Conservation (phyloP, 129 eudicot species). For the Pseudognaphalium luteoalbum region DNA sequence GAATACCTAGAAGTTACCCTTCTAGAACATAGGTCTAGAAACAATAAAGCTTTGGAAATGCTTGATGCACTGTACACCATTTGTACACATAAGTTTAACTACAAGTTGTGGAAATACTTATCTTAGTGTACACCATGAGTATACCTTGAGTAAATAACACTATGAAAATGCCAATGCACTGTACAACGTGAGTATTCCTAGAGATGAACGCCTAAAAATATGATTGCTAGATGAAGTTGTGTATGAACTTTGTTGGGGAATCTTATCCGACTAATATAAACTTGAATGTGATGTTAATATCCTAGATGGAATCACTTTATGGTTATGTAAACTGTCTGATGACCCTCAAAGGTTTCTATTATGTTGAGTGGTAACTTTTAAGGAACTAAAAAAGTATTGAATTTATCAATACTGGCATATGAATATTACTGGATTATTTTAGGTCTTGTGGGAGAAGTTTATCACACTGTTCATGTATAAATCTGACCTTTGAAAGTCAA, state of each 20-base stretch:
- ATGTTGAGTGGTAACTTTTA: constrained; percentile 13
- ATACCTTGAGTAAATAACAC: too few relatives aligned
- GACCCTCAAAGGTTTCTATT: neutral
- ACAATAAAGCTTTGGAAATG: too few relatives aligned
- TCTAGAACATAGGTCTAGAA: too few relatives aligned
- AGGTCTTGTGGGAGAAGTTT: constrained; percentile 8
- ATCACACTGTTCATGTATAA: constrained; percentile 6
- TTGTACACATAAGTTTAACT: too few relatives aligned
- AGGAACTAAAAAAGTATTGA: neutral
- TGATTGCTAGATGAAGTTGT: constrained; percentile 21
- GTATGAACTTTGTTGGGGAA: constrained; percentile 18
- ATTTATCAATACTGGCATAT: neutral
- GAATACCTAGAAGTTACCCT: too few relatives aligned
- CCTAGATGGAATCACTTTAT: constrained; percentile 26
- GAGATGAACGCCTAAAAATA: constrained; percentile 33
- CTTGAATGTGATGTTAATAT: constrained; percentile 16
- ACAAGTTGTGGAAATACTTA: too few relatives aligned
- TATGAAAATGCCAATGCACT: too few relatives aligned
- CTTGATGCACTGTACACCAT: too few relatives aligned
- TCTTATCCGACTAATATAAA: neutral
- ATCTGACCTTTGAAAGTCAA: constrained; percentile 22
- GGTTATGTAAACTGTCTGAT: constrained; percentile 23
- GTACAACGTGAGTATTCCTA: too few relatives aligned
- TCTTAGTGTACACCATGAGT: too few relatives aligned
- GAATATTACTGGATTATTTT: neutral